These are phyloP conservation scores for Holtermanniella nyarrowii DNA, from an alignment of 768 basidiomycete species.

Conservation along the genomic window DNA sequence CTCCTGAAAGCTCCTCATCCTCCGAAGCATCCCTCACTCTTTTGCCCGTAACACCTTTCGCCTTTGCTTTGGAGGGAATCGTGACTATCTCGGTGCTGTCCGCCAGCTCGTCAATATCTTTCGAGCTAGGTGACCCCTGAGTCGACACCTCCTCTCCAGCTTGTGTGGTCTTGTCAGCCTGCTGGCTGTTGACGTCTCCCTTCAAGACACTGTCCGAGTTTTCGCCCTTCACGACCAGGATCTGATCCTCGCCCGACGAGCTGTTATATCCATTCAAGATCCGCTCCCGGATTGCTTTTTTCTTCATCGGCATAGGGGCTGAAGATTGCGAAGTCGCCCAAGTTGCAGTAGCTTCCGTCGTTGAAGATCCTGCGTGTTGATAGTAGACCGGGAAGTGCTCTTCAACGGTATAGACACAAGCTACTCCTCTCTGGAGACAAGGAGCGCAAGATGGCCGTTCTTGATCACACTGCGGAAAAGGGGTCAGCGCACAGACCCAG, in stretches of 20 bases:
- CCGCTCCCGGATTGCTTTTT: slow-evolving; percentile 8
- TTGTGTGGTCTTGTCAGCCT: no score
- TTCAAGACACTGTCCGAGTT: neutral
- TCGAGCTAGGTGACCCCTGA: neutral
- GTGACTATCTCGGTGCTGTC: neutral
- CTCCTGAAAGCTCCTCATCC: slow-evolving; percentile 20
- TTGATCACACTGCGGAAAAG: slow-evolving; percentile 11
- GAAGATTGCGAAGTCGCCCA: neutral
- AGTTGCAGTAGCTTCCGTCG: neutral
- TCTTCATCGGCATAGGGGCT: slow-evolving; percentile 1
- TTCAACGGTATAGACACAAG: slow-evolving; percentile 13
- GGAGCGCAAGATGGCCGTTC: slow-evolving; percentile 11
- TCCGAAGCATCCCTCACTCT: slow-evolving; percentile 1
- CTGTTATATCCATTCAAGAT: slow-evolving; percentile 15
- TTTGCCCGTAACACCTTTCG: slow-evolving; percentile 1
- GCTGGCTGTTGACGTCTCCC: neutral
- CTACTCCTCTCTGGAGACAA: slow-evolving; percentile 9
- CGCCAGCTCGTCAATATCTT: slow-evolving; percentile 17
- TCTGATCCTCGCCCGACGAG: slow-evolving; percentile 1
- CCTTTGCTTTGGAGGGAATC: slow-evolving; percentile 3
- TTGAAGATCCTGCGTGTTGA: no score
- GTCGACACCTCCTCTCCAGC: no score
- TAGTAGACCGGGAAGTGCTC: no score
- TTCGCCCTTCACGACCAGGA: neutral
- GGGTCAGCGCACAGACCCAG: neutral